These are phyloP conservation scores for Antarctomyces pellizariae DNA, from an alignment of 495 filamentous ascomycete species.

Conservation along the genomic window DNA sequence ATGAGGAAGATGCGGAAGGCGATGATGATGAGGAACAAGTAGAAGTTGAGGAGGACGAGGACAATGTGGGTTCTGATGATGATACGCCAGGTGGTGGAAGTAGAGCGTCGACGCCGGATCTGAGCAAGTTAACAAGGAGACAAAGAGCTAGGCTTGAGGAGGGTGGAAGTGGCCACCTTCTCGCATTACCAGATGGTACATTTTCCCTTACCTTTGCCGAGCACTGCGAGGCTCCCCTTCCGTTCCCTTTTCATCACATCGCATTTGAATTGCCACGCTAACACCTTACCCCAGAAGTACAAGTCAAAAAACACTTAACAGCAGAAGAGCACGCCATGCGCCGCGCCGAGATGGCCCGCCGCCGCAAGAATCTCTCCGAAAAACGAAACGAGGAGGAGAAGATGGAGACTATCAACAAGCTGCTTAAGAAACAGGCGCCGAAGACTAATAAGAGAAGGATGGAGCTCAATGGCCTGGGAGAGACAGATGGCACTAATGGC, in stretches of 20 bases:
- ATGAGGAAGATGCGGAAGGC: constrained; percentile 21
- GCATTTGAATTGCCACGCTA: constrained; percentile 5
- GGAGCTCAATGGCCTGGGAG: constrained; percentile 16
- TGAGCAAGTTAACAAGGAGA: constrained; percentile 69
- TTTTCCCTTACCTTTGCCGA: constrained; percentile 4
- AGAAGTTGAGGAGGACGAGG: constrained; percentile 36
- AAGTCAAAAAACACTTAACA: constrained; percentile 79
- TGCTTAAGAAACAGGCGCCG: constrained; percentile 85
- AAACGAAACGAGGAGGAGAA: constrained; percentile 98
- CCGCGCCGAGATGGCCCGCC: constrained; percentile 83
- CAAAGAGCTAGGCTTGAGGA: constrained; percentile 57
- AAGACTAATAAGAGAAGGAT: constrained; percentile 42
- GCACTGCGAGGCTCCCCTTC: neutral
- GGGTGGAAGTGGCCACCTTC: constrained; percentile 38
- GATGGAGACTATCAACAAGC: constrained; percentile 98
- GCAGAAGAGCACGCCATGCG: constrained; percentile 92
- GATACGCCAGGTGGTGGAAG: constrained; percentile 28
- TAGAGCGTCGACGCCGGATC: constrained; percentile 46
- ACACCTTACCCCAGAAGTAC: constrained; percentile 55
- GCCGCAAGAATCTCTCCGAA: constrained; percentile 87
- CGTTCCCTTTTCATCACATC: too few species aligned
- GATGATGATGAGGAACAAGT: constrained; percentile 22
- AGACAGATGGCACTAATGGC: constrained; percentile 29
- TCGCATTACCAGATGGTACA: constrained; percentile 71
- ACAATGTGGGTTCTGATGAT: constrained; percentile 45